These are phyloP conservation scores for Simmondsia chinensis DNA, from an alignment of 148 eudicot species.

Conservation along the genomic window DNA sequence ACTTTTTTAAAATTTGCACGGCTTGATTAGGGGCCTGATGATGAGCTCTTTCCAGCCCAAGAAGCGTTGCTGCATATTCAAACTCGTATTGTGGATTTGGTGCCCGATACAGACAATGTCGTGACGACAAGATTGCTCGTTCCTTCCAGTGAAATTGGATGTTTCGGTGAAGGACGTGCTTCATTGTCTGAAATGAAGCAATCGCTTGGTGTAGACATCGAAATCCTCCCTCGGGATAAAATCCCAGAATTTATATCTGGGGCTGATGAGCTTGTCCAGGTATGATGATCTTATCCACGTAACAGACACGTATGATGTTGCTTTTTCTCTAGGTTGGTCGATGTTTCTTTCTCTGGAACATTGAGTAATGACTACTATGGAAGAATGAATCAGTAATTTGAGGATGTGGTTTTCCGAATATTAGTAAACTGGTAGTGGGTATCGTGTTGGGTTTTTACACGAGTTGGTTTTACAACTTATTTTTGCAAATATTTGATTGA, in stretches of 20 bases:
- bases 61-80: slow-evolving; percentile 97
- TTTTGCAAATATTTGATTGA: too few relatives aligned
- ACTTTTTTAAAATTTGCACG: too few relatives aligned
- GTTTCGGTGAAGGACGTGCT: slow-evolving; percentile 50
- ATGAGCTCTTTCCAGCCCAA: slow-evolving; percentile 97
- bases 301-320: too few relatives aligned
- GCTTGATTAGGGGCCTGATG: slow-evolving; percentile 76
- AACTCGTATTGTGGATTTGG: slow-evolving; percentile 77
- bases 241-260: slow-evolving; percentile 51
- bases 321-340: not conserved
- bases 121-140: slow-evolving; percentile 80
- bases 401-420: too few relatives aligned
- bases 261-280: slow-evolving; percentile 77
- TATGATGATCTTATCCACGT: too few relatives aligned
- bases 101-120: slow-evolving; percentile 75
- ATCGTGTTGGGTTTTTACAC: too few relatives aligned
- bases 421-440: too few relatives aligned
- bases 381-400: too few relatives aligned
- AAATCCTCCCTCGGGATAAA: slow-evolving; percentile 68
- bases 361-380: too few relatives aligned
- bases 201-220: slow-evolving; percentile 66
- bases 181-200: slow-evolving; percentile 52
- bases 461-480: too few relatives aligned
- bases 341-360: too few relatives aligned
- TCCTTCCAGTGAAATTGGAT: slow-evolving; percentile 56